Evolutionary conservation across 768 basidiomycete genomes (phyloP).

Genomic region (Lactarius trivialis): DNA sequence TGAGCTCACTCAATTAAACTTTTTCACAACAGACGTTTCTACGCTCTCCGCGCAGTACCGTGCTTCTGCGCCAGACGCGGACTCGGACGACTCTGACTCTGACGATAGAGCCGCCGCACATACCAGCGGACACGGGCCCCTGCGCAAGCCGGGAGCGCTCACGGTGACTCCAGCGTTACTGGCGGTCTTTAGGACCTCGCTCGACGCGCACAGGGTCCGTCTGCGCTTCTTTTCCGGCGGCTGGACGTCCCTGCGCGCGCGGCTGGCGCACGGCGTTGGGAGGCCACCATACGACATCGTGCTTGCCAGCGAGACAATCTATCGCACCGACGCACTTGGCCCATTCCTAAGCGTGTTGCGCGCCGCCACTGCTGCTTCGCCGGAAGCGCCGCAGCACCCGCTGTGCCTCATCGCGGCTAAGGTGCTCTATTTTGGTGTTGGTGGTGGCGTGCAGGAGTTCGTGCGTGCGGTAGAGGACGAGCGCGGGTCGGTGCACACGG

Average conservation of each 20-base stretch:
- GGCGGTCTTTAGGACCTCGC: slow-evolving; percentile 53
- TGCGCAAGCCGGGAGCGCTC: slow-evolving; percentile 49
- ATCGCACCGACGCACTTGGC: slow-evolving; percentile 56
- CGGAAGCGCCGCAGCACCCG: not conserved
- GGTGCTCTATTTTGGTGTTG: slow-evolving; percentile 91
- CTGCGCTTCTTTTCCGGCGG: slow-evolving; percentile 77
- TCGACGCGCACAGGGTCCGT: slow-evolving; percentile 46
- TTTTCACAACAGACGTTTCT: slow-evolving; percentile 47
- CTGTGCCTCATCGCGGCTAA: slow-evolving; percentile 84
- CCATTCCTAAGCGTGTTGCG: slow-evolving; percentile 52
- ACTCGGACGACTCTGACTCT: slow-evolving; percentile 28
- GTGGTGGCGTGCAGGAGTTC: slow-evolving; percentile 79
- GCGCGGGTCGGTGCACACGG: slow-evolving; percentile 38
- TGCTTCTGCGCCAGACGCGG: slow-evolving; percentile 24
- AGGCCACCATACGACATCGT: slow-evolving; percentile 56
- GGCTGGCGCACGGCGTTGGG: slow-evolving; percentile 19
- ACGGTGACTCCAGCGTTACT: slow-evolving; percentile 60
- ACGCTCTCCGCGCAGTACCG: slow-evolving; percentile 47
- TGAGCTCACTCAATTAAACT: no score
- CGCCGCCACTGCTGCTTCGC: not conserved
- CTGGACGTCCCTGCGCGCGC: slow-evolving; percentile 51
- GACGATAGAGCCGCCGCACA: slow-evolving; percentile 29
- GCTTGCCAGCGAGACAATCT: slow-evolving; percentile 91
- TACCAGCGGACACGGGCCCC: not conserved
- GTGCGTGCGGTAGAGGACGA: slow-evolving; percentile 42